phyloP scores from a whole-genome alignment of 176 grass and related monocot species.

The Musa troglodytarum region DNA sequence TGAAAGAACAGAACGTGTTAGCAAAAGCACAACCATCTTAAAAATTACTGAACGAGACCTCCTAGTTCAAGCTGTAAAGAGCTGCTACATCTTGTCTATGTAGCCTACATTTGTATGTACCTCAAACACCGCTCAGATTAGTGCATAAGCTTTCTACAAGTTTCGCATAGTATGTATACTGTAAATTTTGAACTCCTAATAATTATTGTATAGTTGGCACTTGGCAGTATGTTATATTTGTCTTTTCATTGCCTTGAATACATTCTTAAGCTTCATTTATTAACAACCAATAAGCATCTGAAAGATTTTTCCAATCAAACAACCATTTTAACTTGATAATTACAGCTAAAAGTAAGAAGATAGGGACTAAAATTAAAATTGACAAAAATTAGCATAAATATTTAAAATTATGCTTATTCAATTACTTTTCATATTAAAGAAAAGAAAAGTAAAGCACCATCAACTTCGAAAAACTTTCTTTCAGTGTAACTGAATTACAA shows the following conservation, averaged over 20 bases:
- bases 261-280: conserved; percentile 4
- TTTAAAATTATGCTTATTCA: not conserved
- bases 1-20: not conserved
- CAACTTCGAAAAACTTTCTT: not conserved
- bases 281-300: not conserved
- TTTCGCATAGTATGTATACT: not conserved
- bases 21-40: not conserved
- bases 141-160: not conserved
- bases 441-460: not conserved
- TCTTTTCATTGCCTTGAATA: not conserved
- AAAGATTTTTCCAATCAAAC: not conserved
- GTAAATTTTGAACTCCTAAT: not conserved
- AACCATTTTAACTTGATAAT: not conserved
- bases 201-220: not conserved
- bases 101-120: not conserved
- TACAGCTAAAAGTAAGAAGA: not conserved
- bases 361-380: not conserved
- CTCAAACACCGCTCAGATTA: not conserved
- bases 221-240: not conserved
- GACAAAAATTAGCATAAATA: not conserved
- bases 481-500: not conserved
- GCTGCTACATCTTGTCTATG: not conserved
- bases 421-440: not conserved
- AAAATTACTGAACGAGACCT: too few relatives aligned
- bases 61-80: too few relatives aligned